Evolutionary conservation across 2,329 filamentous ascomycete genomes (phyloP), one percentile per base, ranked within the genome.

Genomic region (Myriosclerotinia scirpicola): DNA sequence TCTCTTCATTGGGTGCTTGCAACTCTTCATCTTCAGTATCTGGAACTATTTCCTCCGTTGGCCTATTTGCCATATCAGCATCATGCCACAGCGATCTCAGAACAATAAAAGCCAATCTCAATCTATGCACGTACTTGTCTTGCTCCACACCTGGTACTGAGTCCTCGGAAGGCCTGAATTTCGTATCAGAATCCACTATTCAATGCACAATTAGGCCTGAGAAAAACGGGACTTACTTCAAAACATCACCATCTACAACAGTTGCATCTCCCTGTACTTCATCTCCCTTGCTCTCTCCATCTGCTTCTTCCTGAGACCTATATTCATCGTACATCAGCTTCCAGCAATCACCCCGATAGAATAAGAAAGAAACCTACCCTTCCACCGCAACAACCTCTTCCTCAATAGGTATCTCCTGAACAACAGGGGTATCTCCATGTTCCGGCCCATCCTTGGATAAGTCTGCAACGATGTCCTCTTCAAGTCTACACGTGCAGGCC

Each of bases 401-500:
- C 54, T 65, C 40, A 34, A n/a, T 14, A 42, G 30, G 9, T 63
- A 63, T 12, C 36, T 63, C 36, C 53, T 65, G n/a, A 34, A 9
- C 12, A 40, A 5, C 17, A 59, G 20, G 11, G 1, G 2, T 17
- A 17, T 40, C 12, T 48, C 50, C 54, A 7, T 15, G 8, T 30
- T 50, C 53, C 8, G 15, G 17, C 14, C 36, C 15, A 17, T 50
- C 52, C 14, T 59, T 38, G 12, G 42, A n/a, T 1, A 14, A 30
- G n/a, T 65, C 63, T 22, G 26, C 1, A 38, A 46, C 17, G 15
- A 12, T 22, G 9, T 40, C 17, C 2, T 42, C 17, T 34, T 15
- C 48, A 4, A 17, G 36, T n/a, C 58, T 61, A 61, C 8, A 50
- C 4, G 3, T 15, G 12, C 7, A n/a, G 3, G 1, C n/a, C 60